phyloP scores from a whole-genome alignment of 768 basidiomycete genomes.

The Cystobasidiopsis lactophilus region DNA sequence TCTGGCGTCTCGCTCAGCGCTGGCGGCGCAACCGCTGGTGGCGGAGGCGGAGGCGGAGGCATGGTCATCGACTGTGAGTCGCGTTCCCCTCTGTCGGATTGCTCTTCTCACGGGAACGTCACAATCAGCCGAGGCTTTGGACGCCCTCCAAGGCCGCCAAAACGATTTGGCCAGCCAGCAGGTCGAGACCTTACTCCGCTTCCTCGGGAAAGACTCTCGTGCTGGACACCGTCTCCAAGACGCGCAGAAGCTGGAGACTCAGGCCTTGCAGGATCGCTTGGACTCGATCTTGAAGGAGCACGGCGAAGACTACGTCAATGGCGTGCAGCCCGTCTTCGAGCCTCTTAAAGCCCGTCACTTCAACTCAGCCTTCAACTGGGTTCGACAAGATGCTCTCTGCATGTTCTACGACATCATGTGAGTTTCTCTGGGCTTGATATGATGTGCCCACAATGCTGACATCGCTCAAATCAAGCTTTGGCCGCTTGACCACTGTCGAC shows the following conservation, averaged over 20 bases:
- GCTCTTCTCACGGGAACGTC: too few species aligned
- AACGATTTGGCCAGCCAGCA: conserved; percentile 78
- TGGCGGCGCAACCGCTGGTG: conserved; percentile 40
- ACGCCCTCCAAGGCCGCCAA: conserved; percentile 86
- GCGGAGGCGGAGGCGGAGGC: conserved; percentile 44
- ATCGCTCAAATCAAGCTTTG: conserved; percentile 32
- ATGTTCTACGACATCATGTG: conserved; percentile 95
- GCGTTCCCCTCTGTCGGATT: too few species aligned
- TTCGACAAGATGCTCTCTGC: conserved; percentile 70
- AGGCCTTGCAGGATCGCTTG: conserved; percentile 56
- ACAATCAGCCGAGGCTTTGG: conserved; percentile 49
- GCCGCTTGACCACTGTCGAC: conserved; percentile 77
- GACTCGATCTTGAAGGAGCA: conserved; percentile 80
- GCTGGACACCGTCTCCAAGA: conserved; percentile 78
- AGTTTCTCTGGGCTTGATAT: neutral
- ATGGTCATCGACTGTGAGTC: conserved; percentile 61
- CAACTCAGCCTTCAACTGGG: conserved; percentile 99
- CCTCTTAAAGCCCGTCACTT: conserved; percentile 91
- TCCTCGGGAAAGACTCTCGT: conserved; percentile 78
- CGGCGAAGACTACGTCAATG: conserved; percentile 77
- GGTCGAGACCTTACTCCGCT: conserved; percentile 89
- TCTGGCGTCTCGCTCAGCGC: conserved; percentile 63
- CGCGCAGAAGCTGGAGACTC: conserved; percentile 51
- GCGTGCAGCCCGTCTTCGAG: conserved; percentile 85
- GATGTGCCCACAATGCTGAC: neutral